A percentile compares a stretch with the other conserved stretches of the same genome.
phyloP scores from a whole-genome alignment of 768 basidiomycete genomes.

The Tubosaeta sp. region DNA sequence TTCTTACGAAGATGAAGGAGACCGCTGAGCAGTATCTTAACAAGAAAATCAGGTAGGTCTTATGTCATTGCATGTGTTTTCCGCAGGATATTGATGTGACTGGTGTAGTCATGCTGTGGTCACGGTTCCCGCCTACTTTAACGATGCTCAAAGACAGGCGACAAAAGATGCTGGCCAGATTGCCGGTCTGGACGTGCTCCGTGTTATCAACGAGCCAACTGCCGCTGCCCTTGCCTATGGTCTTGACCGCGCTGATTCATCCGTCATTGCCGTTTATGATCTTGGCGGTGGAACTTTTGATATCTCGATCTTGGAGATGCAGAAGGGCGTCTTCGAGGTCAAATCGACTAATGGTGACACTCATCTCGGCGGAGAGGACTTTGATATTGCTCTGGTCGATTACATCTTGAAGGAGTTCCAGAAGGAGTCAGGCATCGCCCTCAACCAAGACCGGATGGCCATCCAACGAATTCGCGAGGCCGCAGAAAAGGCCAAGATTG shows the following conservation, averaged over 20 bases:
- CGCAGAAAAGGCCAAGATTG: conserved; percentile 99
- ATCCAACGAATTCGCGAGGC: conserved; percentile 99
- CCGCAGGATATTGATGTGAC: neutral
- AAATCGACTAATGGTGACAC: conserved; percentile 99
- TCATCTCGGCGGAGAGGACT: conserved; percentile 96
- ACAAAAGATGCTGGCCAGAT: conserved; percentile 98
- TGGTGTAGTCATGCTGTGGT: conserved; percentile 72
- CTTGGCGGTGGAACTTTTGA: conserved; percentile 98
- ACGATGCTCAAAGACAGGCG: conserved; percentile 98
- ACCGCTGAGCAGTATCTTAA: conserved; percentile 92
- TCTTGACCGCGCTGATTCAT: conserved; percentile 75
- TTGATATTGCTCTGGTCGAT: conserved; percentile 87
- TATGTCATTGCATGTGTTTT: neutral
- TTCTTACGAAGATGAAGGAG: conserved; percentile 89
- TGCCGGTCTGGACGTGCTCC: conserved; percentile 94
- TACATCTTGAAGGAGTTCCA: conserved; percentile 89
- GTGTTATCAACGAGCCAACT: conserved; percentile 98
- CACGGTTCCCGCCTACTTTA: conserved; percentile 98
- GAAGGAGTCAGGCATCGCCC: conserved; percentile 82
- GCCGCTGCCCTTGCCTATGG: conserved; percentile 98
- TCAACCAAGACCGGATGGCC: conserved; percentile 87
- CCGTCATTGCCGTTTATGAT: conserved; percentile 97
- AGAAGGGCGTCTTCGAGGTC: conserved; percentile 99
- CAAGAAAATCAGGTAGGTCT: conserved; percentile 85
- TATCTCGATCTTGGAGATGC: conserved; percentile 99